A percentile compares a stretch with the other conserved stretches of the same genome.
phyloP scores from a whole-genome alignment of 1,139 yeast genomes.

The Suzukiozyma palmioleophila region DNA sequence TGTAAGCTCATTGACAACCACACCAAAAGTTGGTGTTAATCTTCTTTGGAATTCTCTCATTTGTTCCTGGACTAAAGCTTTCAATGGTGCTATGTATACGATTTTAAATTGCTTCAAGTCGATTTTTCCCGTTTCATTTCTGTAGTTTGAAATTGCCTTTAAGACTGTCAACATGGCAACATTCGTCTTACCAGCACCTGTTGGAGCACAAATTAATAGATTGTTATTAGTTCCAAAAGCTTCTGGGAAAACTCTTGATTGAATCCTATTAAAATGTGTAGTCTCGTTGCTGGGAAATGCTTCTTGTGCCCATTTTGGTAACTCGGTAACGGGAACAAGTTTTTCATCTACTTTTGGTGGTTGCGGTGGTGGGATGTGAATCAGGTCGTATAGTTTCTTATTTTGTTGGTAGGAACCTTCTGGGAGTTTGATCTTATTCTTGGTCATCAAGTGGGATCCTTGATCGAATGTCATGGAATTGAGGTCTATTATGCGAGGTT shows the following conservation, averaged over 20 bases:
- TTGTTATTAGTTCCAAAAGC: conserved; percentile 74
- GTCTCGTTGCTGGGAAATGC: conserved; percentile 75
- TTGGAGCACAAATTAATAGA: conserved; percentile 88
- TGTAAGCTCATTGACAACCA: conserved; percentile 80
- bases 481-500: conserved; percentile 49
- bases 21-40: conserved; percentile 55
- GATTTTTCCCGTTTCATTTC: conserved; percentile 47
- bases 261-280: conserved; percentile 69
- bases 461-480: conserved; percentile 63
- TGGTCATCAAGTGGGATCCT: conserved; percentile 66
- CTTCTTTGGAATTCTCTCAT: conserved; percentile 80
- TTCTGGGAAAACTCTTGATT: conserved; percentile 72
- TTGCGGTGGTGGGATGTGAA: conserved; percentile 73
- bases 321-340: conserved; percentile 52
- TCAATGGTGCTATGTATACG: conserved; percentile 89
- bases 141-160: conserved; percentile 53
- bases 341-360: conserved; percentile 49
- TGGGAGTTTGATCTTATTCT: conserved; percentile 68
- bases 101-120: conserved; percentile 61
- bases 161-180: conserved; percentile 83
- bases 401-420: conserved; percentile 77
- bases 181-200: conserved; percentile 98
- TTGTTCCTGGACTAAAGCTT: conserved; percentile 94
- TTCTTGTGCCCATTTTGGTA: conserved; percentile 80
- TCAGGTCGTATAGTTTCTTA: conserved; percentile 75